Evolutionary conservation across 495 filamentous ascomycete genomes (phyloP).

Genomic region (Aspergillus diversus): DNA sequence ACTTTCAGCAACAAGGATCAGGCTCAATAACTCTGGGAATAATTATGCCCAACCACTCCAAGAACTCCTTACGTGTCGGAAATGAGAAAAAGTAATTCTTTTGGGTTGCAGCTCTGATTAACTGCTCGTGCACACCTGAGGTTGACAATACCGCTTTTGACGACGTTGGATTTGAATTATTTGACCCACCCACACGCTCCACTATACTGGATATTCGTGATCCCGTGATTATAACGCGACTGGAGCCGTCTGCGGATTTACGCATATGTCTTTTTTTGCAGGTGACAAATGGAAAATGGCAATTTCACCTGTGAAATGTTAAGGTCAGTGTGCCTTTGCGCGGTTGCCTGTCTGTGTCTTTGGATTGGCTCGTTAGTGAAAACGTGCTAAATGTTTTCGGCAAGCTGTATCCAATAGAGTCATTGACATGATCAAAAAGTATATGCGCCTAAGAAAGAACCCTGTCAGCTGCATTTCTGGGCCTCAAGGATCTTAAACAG

Average conservation of each 20-base stretch:
- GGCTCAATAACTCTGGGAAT: constrained; percentile 24
- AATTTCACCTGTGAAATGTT: constrained; percentile 30
- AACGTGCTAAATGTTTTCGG: constrained; percentile 35
- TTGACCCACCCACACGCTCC: constrained; percentile 47
- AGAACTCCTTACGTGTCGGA: constrained; percentile 20
- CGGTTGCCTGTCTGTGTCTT: constrained; percentile 20
- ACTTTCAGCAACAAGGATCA: constrained; percentile 40
- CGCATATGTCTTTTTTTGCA: constrained; percentile 33
- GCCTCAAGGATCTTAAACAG: constrained; percentile 17
- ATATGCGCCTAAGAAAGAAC: constrained; percentile 41
- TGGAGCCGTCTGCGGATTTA: constrained; percentile 44
- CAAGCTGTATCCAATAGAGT: constrained; percentile 37
- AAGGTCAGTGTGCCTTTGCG: constrained; percentile 35
- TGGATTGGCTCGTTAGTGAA: constrained; percentile 39
- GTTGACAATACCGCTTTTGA: constrained; percentile 12
- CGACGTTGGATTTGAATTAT: constrained; percentile 53
- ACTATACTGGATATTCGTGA: constrained; percentile 41
- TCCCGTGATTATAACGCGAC: constrained; percentile 51
- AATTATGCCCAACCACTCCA: constrained; percentile 34
- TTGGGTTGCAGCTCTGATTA: background rate
- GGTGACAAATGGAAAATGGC: constrained; percentile 44
- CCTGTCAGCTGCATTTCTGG: constrained; percentile 25
- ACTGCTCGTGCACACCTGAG: background rate
- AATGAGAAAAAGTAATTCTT: constrained; percentile 14
- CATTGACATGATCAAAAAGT: constrained; percentile 26